Conservation (phyloP, 208 protist species). For the Naegleria lovaniensis region DNA sequence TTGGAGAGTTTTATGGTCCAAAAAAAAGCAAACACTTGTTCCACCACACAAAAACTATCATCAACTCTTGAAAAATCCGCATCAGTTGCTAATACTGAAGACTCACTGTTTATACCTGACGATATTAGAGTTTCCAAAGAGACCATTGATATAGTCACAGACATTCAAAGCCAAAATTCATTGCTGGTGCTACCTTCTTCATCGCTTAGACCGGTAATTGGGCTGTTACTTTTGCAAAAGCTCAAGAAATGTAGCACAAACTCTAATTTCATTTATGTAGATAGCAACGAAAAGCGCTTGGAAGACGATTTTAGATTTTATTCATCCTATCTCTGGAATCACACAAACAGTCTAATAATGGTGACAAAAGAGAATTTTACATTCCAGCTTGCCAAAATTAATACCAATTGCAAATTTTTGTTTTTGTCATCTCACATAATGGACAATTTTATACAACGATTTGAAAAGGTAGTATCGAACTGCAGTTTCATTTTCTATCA, state of each 20-base stretch:
- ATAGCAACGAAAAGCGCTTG: background rate
- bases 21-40: background rate
- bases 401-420: background rate
- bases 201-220: background rate
- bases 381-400: background rate
- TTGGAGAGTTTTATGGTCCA: background rate
- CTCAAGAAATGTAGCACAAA: background rate
- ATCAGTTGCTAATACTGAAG: background rate
- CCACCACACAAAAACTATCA: background rate
- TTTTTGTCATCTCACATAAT: background rate
- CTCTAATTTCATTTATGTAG: background rate
- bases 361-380: background rate
- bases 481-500: background rate
- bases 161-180: background rate
- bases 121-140: background rate
- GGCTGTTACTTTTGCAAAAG: background rate
- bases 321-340: background rate
- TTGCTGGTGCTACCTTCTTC: background rate
- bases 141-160: background rate
- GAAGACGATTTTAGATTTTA: background rate
- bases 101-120: background rate
- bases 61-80: background rate
- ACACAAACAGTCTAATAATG: background rate
- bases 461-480: background rate
- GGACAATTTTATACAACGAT: background rate